Conservation (phyloP, 306 rosid species). For the Benincasa hispida region DNA sequence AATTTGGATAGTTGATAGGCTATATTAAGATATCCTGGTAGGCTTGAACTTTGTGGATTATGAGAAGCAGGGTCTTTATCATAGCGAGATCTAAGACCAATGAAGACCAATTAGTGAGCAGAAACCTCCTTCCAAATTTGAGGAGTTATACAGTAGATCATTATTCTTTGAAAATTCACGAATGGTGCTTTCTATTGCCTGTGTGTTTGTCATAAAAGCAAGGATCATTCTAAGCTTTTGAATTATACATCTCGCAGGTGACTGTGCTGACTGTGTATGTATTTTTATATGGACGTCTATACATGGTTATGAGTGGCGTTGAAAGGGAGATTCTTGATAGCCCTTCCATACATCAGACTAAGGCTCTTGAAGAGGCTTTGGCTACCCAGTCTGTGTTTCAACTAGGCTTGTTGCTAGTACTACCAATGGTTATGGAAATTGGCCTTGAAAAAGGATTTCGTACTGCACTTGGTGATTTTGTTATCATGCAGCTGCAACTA, state of each 20-base stretch:
- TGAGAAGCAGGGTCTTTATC: neutral
- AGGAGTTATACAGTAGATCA: neutral
- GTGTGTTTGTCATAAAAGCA: neutral
- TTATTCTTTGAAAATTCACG: neutral
- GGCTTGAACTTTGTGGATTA: neutral
- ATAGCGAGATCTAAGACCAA: neutral
- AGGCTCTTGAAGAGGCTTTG: constrained; percentile 85
- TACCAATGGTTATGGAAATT: constrained; percentile 98
- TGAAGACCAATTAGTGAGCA: neutral
- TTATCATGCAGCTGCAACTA: constrained; percentile 93
- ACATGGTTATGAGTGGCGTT: constrained; percentile 93
- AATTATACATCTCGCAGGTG: constrained; percentile 37
- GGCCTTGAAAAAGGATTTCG: constrained; percentile 98
- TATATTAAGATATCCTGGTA: neutral
- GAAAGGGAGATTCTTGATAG: constrained; percentile 60
- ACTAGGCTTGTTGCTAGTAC: constrained; percentile 65
- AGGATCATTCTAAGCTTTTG: neutral
- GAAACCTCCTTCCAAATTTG: neutral
- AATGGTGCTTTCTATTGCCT: neutral
- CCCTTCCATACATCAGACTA: constrained; percentile 42
- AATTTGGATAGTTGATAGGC: neutral
- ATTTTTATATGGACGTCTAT: constrained; percentile 81
- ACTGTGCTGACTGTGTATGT: constrained; percentile 69
- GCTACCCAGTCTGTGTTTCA: constrained; percentile 83
- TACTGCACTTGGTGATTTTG: constrained; percentile 76